A percentile compares a stretch with the other conserved stretches of the same genome.
These are phyloP conservation scores for Beauveria scarabaeidicola DNA, from an alignment of 2,329 filamentous ascomycete species.

Conservation along the genomic window DNA sequence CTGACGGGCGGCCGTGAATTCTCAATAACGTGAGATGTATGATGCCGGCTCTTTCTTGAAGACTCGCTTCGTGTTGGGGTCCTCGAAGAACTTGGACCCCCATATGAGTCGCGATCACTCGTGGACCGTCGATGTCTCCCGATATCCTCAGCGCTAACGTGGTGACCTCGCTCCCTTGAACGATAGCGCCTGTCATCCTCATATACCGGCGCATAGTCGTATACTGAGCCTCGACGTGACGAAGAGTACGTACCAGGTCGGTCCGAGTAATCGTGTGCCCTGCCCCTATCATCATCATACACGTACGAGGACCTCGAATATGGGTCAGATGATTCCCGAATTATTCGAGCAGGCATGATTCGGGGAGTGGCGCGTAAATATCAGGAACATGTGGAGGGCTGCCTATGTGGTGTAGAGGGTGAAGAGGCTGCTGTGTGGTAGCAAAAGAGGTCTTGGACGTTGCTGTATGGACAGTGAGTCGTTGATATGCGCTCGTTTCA, in stretches of 20 bases:
- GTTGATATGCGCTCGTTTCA: neutral
- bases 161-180: neutral
- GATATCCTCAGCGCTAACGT: conserved; percentile 17
- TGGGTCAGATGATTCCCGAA: conserved; percentile 2
- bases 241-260: neutral
- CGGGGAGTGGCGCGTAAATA: neutral
- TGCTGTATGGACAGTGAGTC: neutral
- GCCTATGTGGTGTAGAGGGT: neutral
- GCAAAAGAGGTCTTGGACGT: neutral
- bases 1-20: conserved; percentile 26
- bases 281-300: conserved; percentile 5
- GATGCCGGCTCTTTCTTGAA: conserved; percentile 20
- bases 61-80: conserved; percentile 23
- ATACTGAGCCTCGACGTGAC: conserved; percentile 5
- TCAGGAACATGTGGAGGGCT: conserved; percentile 3
- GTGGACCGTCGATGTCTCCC: conserved; percentile 18
- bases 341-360: conserved; percentile 8
- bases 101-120: conserved; percentile 21
- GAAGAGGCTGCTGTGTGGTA: neutral
- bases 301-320: conserved; percentile 4
- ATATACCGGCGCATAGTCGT: neutral
- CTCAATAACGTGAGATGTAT: conserved; percentile 23
- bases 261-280: neutral
- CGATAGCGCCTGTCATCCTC: conserved; percentile 4
- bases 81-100: conserved; percentile 20